Percentiles rank a stretch among this genome's conserved stretches.
phyloP scores from a whole-genome alignment of 2,329 filamentous ascomycete genomes.

The Spiromastix sp. region DNA sequence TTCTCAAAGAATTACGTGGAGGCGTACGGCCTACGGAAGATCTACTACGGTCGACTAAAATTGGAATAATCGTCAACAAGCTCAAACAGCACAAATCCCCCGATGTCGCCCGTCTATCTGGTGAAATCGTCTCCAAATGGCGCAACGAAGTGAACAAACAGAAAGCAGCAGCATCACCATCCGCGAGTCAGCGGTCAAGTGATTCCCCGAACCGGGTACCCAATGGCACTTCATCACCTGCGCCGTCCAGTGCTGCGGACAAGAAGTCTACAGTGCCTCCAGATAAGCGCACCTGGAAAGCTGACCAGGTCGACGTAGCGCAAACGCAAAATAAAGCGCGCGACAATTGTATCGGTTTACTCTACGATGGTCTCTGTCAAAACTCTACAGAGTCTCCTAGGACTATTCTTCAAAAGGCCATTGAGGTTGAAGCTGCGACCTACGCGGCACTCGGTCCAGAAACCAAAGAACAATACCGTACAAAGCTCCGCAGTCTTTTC shows the following conservation, averaged over 20 bases:
- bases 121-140: conserved; percentile 69
- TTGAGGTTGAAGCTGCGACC: conserved; percentile 67
- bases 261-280: conserved; percentile 48
- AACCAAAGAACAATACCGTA: conserved; percentile 62
- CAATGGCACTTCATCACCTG: conserved; percentile 46
- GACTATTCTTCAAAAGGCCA: conserved; percentile 55
- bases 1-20: conserved; percentile 70
- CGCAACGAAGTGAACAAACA: conserved; percentile 39
- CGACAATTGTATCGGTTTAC: conserved; percentile 76
- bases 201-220: conserved; percentile 35
- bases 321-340: conserved; percentile 64
- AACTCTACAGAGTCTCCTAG: conserved; percentile 52
- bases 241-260: conserved; percentile 27
- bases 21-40: conserved; percentile 80
- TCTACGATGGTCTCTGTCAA: conserved; percentile 85
- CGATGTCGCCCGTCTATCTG: conserved; percentile 61
- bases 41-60: conserved; percentile 78
- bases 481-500: conserved; percentile 85
- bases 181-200: conserved; percentile 29
- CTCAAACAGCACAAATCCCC: conserved; percentile 69
- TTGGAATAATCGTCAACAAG: conserved; percentile 82
- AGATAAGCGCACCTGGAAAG: conserved; percentile 70
- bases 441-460: conserved; percentile 61
- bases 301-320: conserved; percentile 68
- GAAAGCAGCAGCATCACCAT: conserved; percentile 31